Evolutionary conservation across 306 rosid species (phyloP).

Genomic region (Betula pendula): DNA sequence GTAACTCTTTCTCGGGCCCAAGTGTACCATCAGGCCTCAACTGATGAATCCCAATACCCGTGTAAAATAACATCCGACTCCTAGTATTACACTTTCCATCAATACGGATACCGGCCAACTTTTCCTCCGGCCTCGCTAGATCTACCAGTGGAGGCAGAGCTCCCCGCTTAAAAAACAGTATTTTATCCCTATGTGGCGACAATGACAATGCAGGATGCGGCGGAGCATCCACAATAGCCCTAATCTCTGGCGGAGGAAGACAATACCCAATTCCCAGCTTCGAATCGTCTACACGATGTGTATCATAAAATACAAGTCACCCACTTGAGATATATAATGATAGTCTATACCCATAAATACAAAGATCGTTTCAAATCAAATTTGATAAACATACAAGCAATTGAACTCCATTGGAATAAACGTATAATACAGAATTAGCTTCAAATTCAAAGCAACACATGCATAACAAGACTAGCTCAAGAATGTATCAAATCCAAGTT

Average conservation of each 20-base stretch:
- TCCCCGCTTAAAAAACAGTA: constrained; percentile 88
- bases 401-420: neutral
- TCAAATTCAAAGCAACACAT: neutral
- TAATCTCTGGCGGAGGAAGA: constrained; percentile 80
- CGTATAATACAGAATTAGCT: neutral
- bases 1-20: constrained; percentile 72
- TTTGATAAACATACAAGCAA: neutral
- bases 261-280: constrained; percentile 54
- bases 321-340: constrained; percentile 10
- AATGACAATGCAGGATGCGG: constrained; percentile 87
- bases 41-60: constrained; percentile 81
- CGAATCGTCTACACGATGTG: constrained; percentile 45
- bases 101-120: constrained; percentile 92
- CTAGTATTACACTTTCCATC: constrained; percentile 85
- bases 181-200: constrained; percentile 83
- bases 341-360: neutral
- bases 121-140: constrained; percentile 85
- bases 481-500: neutral
- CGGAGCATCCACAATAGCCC: constrained; percentile 91
- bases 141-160: constrained; percentile 87
- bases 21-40: constrained; percentile 70
- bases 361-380: neutral
- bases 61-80: constrained; percentile 97
- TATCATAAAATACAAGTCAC: constrained; percentile 27
- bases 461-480: neutral